phyloP scores from a whole-genome alignment of 805 yeast genomes.

The Kuraishia ogatae region DNA sequence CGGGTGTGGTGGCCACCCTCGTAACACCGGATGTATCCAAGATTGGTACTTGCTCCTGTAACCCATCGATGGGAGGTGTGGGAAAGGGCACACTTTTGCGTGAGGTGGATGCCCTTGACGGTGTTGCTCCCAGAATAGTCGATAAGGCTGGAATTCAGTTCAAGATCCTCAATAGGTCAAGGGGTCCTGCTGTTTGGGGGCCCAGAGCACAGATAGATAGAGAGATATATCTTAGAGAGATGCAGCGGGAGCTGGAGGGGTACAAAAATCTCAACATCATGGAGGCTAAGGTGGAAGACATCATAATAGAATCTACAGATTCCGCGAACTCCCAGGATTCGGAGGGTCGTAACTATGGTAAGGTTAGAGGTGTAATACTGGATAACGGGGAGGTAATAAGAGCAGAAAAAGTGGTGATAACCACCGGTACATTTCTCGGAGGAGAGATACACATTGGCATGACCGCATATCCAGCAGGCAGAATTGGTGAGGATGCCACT shows the following conservation, averaged over 20 bases:
- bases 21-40: conserved; percentile 69
- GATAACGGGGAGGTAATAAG: conserved; percentile 55
- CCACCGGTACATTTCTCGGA: conserved; percentile 92
- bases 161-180: conserved; percentile 73
- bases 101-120: conserved; percentile 96
- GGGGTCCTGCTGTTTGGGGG: conserved; percentile 98
- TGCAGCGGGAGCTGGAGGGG: conserved; percentile 58
- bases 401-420: conserved; percentile 67
- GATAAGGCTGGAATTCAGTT: conserved; percentile 92
- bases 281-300: conserved; percentile 78
- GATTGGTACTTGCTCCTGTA: conserved; percentile 93
- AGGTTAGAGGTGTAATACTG: conserved; percentile 63
- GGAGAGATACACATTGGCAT: conserved; percentile 94
- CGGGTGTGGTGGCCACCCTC: conserved; percentile 63
- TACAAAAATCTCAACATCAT: conserved; percentile 51
- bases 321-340: conserved; percentile 13
- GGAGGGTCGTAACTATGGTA: conserved; percentile 34
- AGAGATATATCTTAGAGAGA: conserved; percentile 61
- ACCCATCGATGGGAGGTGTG: conserved; percentile 97
- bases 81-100: conserved; percentile 91
- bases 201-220: conserved; percentile 96
- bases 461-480: conserved; percentile 75
- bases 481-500: conserved; percentile 89
- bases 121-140: conserved; percentile 78
- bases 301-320: conserved; percentile 45